A percentile compares a stretch with the other conserved stretches of the same genome.
These are phyloP conservation scores for Tetracladium marchalianum DNA, from an alignment of 495 filamentous ascomycete species.

Conservation along the genomic window DNA sequence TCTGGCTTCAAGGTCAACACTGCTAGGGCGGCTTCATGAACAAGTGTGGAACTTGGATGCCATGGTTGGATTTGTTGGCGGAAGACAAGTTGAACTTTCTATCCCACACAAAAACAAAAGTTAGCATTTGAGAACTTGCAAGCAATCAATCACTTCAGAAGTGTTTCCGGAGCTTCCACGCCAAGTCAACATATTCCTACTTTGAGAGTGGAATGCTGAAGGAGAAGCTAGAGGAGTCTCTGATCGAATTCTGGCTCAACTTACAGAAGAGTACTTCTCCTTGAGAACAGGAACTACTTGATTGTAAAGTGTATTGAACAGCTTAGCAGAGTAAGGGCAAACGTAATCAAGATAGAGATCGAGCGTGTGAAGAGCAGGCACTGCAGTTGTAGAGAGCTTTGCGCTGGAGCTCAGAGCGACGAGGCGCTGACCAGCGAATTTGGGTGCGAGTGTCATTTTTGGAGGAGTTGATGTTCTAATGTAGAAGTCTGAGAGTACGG, in stretches of 20 bases:
- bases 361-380: slow-evolving; percentile 53
- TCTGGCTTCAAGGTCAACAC: slow-evolving; percentile 56
- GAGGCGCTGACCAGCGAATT: slow-evolving; percentile 64
- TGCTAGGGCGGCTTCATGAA: slow-evolving; percentile 78
- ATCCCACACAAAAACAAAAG: too few relatives aligned
- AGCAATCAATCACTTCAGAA: too few relatives aligned
- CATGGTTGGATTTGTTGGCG: slow-evolving; percentile 92
- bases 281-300: slow-evolving; percentile 45
- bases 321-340: slow-evolving; percentile 63
- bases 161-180: too few relatives aligned
- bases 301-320: slow-evolving; percentile 62
- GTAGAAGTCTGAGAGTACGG: not conserved
- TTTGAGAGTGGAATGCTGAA: too few relatives aligned
- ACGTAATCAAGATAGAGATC: slow-evolving; percentile 84
- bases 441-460: slow-evolving; percentile 66
- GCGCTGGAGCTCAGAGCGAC: slow-evolving; percentile 22
- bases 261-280: slow-evolving; percentile 27
- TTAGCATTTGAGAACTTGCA: too few relatives aligned
- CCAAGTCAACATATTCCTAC: too few relatives aligned
- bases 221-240: not conserved
- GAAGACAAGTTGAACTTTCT: slow-evolving; percentile 61
- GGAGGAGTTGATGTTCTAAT: not conserved
- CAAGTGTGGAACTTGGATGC: slow-evolving; percentile 83
- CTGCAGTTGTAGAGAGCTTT: too few relatives aligned
- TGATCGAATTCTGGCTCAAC: slow-evolving; percentile 26